Evolutionary conservation across 2,329 filamentous ascomycete genomes (phyloP).

Genomic region (Alternaria ventricosa): DNA sequence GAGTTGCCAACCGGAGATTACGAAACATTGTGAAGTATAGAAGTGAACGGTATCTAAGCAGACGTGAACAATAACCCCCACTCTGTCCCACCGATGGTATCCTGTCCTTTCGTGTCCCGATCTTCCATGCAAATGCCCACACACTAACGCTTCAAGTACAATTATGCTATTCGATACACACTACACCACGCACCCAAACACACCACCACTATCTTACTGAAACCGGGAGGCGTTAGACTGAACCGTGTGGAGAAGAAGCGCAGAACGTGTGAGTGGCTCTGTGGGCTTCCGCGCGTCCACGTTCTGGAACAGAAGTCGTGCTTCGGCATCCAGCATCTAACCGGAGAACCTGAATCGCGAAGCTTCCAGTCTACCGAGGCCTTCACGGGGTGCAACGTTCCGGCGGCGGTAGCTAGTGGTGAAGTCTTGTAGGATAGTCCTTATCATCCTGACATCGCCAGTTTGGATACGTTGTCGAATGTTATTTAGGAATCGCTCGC

Average conservation of each 20-base stretch:
- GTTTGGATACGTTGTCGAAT: constrained; percentile 78
- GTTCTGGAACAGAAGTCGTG: constrained; percentile 8
- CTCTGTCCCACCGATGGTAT: constrained; percentile 13
- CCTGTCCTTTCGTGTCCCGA: constrained; percentile 11
- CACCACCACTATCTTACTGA: not conserved
- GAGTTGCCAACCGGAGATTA: not conserved
- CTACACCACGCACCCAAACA: constrained; percentile 6
- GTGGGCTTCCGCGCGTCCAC: not conserved
- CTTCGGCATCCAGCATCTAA: constrained; percentile 27
- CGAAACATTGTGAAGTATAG: not conserved
- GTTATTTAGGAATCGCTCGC: constrained; percentile 78
- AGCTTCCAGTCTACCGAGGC: constrained; percentile 84
- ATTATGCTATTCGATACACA: constrained; percentile 20
- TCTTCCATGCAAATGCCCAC: constrained; percentile 27
- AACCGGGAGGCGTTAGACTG: not conserved
- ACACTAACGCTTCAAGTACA: constrained; percentile 24
- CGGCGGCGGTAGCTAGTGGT: constrained; percentile 91
- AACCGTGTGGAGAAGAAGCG: not conserved
- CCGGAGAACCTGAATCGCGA: constrained; percentile 79
- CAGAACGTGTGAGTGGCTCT: not conserved
- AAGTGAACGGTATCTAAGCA: constrained; percentile 8
- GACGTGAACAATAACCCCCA: not conserved
- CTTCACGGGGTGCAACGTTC: constrained; percentile 94
- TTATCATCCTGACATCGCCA: constrained; percentile 77
- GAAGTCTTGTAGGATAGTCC: constrained; percentile 90